Conservation (phyloP, 2,329 filamentous ascomycete genomes). For the Trichoderma arundinaceum region DNA sequence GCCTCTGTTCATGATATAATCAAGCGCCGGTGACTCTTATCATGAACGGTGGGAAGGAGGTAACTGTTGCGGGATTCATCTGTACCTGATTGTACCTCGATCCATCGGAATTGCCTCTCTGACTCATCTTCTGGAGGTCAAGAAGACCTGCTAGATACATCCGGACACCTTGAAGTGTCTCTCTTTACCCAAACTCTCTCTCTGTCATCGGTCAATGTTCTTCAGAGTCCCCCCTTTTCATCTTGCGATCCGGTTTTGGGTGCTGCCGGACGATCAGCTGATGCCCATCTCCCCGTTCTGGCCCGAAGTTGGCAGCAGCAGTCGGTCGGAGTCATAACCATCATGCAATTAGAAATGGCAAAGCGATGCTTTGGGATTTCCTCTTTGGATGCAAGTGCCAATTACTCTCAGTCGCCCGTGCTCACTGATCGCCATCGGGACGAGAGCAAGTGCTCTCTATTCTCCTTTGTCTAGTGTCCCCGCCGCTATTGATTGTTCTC, state of each 20-base stretch:
- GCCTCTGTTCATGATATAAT: not conserved
- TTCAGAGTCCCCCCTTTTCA: no score
- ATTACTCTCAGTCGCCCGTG: conserved; percentile 14
- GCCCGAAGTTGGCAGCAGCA: not conserved
- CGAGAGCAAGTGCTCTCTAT: not conserved
- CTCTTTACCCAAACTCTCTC: not conserved
- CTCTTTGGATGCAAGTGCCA: conserved; percentile 1
- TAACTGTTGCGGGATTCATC: conserved; percentile 5
- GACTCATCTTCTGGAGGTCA: not conserved
- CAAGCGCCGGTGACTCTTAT: not conserved
- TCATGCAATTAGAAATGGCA: not conserved
- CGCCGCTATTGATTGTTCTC: conserved; percentile 27
- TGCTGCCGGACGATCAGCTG: no score
- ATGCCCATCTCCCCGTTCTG: no score
- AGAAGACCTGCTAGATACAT: not conserved
- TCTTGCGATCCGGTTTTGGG: no score
- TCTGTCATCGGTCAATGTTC: not conserved
- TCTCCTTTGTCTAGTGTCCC: conserved; percentile 9
- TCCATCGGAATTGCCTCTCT: not conserved
- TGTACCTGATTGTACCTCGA: not conserved
- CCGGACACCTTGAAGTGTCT: conserved; percentile 3
- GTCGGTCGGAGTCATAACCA: not conserved
- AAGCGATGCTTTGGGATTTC: no score
- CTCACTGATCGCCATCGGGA: conserved; percentile 13
- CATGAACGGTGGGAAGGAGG: not conserved